Conservation (phyloP, 768 basidiomycete species). For the Psilocybe sp. region DNA sequence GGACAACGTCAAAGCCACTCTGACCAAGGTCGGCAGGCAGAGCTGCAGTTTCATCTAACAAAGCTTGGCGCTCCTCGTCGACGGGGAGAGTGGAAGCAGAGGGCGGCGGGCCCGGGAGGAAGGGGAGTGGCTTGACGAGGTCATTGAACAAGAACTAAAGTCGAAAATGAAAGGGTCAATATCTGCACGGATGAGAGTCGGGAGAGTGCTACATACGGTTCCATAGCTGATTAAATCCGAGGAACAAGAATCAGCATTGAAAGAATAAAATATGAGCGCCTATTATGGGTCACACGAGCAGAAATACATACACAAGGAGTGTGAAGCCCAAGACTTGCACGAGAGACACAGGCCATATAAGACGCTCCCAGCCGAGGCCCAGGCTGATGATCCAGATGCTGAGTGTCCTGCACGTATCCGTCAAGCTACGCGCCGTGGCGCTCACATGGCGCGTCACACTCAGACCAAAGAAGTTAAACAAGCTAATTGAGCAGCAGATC, state of each 20-base stretch:
- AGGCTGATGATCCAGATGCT: constrained; percentile 95
- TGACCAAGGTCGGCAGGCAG: constrained; percentile 81
- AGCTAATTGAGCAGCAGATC: constrained; percentile 72
- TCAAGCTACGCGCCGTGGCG: constrained; percentile 87
- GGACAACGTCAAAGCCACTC: constrained; percentile 81
- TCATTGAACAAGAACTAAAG: constrained; percentile 86
- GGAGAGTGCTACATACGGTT: neutral
- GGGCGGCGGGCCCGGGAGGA: constrained; percentile 51
- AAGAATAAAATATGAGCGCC: neutral
- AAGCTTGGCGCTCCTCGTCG: constrained; percentile 40
- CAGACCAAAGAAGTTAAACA: constrained; percentile 89
- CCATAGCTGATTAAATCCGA: neutral
- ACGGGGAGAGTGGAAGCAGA: constrained; percentile 29
- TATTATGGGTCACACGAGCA: neutral
- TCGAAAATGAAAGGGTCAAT: neutral
- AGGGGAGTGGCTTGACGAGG: constrained; percentile 62
- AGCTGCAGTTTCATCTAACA: constrained; percentile 71
- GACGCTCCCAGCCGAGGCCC: constrained; percentile 84
- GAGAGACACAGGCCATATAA: constrained; percentile 78
- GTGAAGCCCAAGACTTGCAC: constrained; percentile 84
- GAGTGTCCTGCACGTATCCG: constrained; percentile 93
- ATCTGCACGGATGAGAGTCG: constrained; percentile 11
- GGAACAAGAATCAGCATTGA: constrained; percentile 6
- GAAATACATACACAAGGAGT: constrained; percentile 75
- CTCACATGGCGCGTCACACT: constrained; percentile 92